Base-by-base conservation (phyloP, 805 yeast genomes). In the Saccharomycopsis amapae region DNA sequence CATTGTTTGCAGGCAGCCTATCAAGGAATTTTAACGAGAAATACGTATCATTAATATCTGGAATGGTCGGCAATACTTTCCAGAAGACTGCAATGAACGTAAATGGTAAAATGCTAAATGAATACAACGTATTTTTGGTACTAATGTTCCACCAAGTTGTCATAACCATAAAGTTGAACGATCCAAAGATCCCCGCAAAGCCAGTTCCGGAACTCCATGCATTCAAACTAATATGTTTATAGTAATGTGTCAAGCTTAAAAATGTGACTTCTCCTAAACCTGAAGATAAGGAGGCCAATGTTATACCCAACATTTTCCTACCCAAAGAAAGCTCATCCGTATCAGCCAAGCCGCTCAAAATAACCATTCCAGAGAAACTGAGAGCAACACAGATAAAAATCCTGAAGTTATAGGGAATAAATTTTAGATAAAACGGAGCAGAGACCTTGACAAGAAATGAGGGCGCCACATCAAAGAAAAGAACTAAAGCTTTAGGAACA, bases 141-240 rank as follows among this genome's bases (percentile, higher is more conserved):
- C 75, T 62, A 1, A 86, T 48, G 1, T 76, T 69, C 19, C 85
- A 40, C 57, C 87, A 65, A 1, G 90, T 81, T 0, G 97, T 90
- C 55, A 85, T 50, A 1, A 82, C 53, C 72, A 90, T 56, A 57
- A 76, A 89, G 12, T 74, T 58, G 44, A 83, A 85, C 42, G 89
- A 78, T 0, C 97, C 98, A 17, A 76, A 72, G 4, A 90, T 61
- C 0, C 98, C 98, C 1, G 98, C 97, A 17, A 87, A 95, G 2
- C 98, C 97, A 0, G 97, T 90, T 1, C 98, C 98, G 5, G 88
- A 76, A 18, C 95, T 84, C 78, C 94, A 90, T 0, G 95, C 97
- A 41, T 81, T 78, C 38, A 90, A 66, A 3, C 94, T 69, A n/a
- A 59, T 54, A 15, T 69, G 68, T 17, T 69, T 72, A 60, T 78